These are phyloP conservation scores for Fragosphaeria purpurea DNA, from an alignment of 2,329 filamentous ascomycete species.

Conservation along the genomic window DNA sequence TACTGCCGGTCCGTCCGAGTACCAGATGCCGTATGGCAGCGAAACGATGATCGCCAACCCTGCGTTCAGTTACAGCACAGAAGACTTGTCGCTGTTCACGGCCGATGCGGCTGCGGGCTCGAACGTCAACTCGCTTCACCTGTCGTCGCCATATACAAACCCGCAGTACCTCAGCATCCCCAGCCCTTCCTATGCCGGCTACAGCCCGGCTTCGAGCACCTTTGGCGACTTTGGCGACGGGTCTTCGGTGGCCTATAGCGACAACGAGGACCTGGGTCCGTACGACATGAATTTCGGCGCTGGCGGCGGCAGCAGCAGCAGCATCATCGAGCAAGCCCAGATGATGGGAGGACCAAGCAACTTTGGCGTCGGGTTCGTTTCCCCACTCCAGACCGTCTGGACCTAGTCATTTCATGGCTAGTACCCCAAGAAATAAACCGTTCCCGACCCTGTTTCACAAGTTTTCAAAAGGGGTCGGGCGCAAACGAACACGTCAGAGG, in stretches of 20 bases:
- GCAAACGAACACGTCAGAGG: slow-evolving; percentile 14
- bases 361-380: slow-evolving; percentile 50
- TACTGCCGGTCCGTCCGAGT: slow-evolving; percentile 26
- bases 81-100: slow-evolving; percentile 48
- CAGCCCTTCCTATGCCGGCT: slow-evolving; percentile 50
- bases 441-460: background rate
- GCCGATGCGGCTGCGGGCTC: slow-evolving; percentile 32
- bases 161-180: slow-evolving; percentile 53
- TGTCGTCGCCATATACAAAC: slow-evolving; percentile 44
- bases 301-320: slow-evolving; percentile 2
- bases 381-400: slow-evolving; percentile 53
- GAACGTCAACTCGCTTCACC: slow-evolving; percentile 43
- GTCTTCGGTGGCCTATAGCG: slow-evolving; percentile 51
- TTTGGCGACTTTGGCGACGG: slow-evolving; percentile 30
- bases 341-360: slow-evolving; percentile 35
- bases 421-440: slow-evolving; percentile 15
- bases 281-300: slow-evolving; percentile 38
- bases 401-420: slow-evolving; percentile 31
- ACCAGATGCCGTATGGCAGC: slow-evolving; percentile 36
- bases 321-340: slow-evolving; percentile 29
- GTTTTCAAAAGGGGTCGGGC: background rate
- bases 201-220: slow-evolving; percentile 53
- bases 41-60: slow-evolving; percentile 30
- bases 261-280: slow-evolving; percentile 45
- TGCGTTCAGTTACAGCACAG: slow-evolving; percentile 54